Percentiles rank a stretch among this genome's conserved stretches.
Conservation (phyloP, 768 basidiomycete genomes). For the Rhizopogon sp. region DNA sequence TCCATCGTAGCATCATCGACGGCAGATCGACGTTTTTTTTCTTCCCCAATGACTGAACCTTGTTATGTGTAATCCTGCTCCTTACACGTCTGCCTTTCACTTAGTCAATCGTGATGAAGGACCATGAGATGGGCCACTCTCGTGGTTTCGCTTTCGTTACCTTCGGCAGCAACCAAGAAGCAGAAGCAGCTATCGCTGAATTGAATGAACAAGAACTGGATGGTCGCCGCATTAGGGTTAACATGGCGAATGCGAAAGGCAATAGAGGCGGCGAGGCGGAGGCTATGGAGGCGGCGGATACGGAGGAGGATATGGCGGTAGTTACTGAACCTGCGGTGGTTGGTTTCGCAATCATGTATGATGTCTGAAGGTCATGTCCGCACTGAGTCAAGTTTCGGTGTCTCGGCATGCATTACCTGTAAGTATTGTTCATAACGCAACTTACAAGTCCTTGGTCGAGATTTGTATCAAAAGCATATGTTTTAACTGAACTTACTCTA, state of each 20-base stretch:
- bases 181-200: slow-evolving; percentile 38
- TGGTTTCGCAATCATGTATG: not conserved
- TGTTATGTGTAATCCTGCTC: slow-evolving; percentile 20
- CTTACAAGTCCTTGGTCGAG: not conserved
- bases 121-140: slow-evolving; percentile 53
- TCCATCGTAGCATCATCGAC: slow-evolving; percentile 24
- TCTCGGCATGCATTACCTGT: slow-evolving; percentile 3
- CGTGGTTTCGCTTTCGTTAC: slow-evolving; percentile 57
- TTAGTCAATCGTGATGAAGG: slow-evolving; percentile 35
- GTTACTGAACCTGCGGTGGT: not conserved
- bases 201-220: slow-evolving; percentile 52
- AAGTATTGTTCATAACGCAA: slow-evolving; percentile 2
- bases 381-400: not conserved
- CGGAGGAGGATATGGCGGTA: slow-evolving; percentile 2
- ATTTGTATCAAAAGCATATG: not conserved
- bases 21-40: slow-evolving; percentile 19
- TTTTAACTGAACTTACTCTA: not conserved
- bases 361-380: not conserved
- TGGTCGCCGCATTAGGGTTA: slow-evolving; percentile 50
- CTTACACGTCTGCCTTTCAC: slow-evolving; percentile 2
- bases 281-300: slow-evolving; percentile 14
- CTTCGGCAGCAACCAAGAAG: slow-evolving; percentile 25
- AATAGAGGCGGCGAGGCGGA: slow-evolving; percentile 15
- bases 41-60: slow-evolving; percentile 18
- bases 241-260: slow-evolving; percentile 29